Percentiles rank a stretch among this genome's conserved stretches.
These are phyloP conservation scores for Hyaloscypha bicolor DNA, from an alignment of 495 filamentous ascomycete species.

Conservation along the genomic window DNA sequence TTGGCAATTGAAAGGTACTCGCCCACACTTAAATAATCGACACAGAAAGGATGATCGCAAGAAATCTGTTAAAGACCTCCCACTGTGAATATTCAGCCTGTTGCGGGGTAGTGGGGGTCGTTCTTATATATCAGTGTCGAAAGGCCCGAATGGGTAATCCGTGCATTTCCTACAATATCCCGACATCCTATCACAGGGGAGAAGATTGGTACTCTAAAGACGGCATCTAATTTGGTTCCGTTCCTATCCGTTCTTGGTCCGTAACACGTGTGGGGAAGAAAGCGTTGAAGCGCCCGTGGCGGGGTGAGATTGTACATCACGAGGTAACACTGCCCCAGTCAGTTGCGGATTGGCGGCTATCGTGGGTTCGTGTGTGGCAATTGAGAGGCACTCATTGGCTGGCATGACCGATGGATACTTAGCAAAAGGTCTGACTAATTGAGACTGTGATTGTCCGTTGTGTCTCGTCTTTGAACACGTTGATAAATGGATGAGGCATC, in stretches of 20 bases:
- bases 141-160: background rate
- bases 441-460: background rate
- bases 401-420: background rate
- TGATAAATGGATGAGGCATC: background rate
- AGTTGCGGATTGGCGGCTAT: background rate
- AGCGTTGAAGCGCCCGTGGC: background rate
- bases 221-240: background rate
- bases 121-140: background rate
- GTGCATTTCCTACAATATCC: background rate
- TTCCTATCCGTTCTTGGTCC: background rate
- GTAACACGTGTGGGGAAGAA: background rate
- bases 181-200: background rate
- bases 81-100: background rate
- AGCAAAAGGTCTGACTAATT: background rate
- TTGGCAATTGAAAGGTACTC: background rate
- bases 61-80: background rate
- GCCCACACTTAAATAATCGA: background rate
- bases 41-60: background rate
- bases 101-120: background rate
- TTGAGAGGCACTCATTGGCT: background rate
- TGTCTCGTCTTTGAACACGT: background rate
- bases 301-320: background rate
- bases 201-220: background rate
- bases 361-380: background rate
- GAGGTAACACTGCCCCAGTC: background rate